A percentile compares a stretch with the other conserved stretches of the same genome.
Evolutionary conservation across 257 asterid species (phyloP).

Genomic region (Vinca minor): DNA sequence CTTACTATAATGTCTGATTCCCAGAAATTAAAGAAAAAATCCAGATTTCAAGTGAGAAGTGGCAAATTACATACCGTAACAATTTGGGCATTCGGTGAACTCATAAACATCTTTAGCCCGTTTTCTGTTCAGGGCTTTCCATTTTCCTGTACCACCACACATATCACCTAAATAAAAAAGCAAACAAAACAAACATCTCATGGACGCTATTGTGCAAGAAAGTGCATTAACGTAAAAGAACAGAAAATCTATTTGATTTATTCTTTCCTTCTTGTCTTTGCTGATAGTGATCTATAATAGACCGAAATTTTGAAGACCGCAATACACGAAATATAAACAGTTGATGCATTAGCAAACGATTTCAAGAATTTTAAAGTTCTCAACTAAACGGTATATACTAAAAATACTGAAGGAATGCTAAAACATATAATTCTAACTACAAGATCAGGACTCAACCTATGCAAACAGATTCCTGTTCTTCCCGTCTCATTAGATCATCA

Average conservation of each 20-base stretch:
- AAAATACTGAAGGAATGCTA: background rate
- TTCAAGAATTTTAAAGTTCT: background rate
- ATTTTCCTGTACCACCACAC: slow-evolving; percentile 99
- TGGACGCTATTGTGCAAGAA: slow-evolving; percentile 12
- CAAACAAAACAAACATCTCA: slow-evolving; percentile 34
- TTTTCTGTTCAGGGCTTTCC: slow-evolving; percentile 96
- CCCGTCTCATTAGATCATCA: background rate
- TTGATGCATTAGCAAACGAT: background rate
- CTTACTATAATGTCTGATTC: background rate
- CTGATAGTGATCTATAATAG: background rate
- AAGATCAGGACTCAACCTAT: background rate
- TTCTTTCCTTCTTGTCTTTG: background rate
- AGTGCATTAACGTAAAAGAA: background rate
- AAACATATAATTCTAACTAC: background rate
- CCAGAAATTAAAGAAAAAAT: background rate
- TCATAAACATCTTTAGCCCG: slow-evolving; percentile 94
- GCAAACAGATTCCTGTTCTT: background rate
- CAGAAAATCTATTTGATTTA: background rate
- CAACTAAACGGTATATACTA: background rate
- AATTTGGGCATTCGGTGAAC: slow-evolving; percentile 96
- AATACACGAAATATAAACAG: background rate
- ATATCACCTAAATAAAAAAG: slow-evolving; percentile 84
- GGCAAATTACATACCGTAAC: slow-evolving; percentile 58
- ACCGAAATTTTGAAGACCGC: background rate
- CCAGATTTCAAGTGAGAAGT: background rate